phyloP scores from a whole-genome alignment of 1,284 basidiomycete genomes.

The Cystobasidium pallidum region DNA sequence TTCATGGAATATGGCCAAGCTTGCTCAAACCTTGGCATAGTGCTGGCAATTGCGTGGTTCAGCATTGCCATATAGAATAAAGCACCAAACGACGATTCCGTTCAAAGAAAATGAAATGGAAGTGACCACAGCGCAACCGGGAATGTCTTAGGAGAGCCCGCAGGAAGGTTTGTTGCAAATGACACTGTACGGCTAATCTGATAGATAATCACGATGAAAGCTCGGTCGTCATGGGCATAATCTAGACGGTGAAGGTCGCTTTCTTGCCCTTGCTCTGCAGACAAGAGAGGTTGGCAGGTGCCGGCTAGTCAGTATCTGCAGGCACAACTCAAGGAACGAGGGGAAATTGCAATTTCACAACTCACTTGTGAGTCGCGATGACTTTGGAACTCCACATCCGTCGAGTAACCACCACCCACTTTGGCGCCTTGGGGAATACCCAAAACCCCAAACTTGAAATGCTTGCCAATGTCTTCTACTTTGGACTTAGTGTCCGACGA shows the following conservation, averaged over 20 bases:
- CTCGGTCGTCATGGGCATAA: neutral
- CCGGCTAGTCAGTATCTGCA: neutral
- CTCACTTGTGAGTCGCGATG: constrained; percentile 62
- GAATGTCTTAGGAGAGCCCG: too few species aligned
- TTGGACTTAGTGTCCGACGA: constrained; percentile 64
- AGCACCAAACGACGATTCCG: too few species aligned
- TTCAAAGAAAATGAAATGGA: too few species aligned
- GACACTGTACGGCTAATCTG: too few species aligned
- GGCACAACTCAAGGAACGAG: constrained; percentile 1
- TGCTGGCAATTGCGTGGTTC: too few species aligned
- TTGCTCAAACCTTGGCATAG: too few species aligned
- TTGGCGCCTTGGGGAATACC: constrained; percentile 60
- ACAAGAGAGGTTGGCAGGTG: neutral
- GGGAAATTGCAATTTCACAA: too few species aligned
- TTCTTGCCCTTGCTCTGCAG: constrained; percentile 40
- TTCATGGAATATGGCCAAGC: too few species aligned
- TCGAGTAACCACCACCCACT: constrained; percentile 63
- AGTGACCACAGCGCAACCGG: too few species aligned
- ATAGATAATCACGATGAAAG: neutral
- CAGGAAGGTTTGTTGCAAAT: too few species aligned
- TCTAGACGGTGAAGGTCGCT: constrained; percentile 37
- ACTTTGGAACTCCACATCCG: constrained; percentile 87
- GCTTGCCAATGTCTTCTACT: constrained; percentile 72
- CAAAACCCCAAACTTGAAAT: constrained; percentile 89
- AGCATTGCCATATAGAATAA: too few species aligned